Base-by-base conservation (phyloP, 495 filamentous ascomycete species). In the Penicillium crystallinum region DNA sequence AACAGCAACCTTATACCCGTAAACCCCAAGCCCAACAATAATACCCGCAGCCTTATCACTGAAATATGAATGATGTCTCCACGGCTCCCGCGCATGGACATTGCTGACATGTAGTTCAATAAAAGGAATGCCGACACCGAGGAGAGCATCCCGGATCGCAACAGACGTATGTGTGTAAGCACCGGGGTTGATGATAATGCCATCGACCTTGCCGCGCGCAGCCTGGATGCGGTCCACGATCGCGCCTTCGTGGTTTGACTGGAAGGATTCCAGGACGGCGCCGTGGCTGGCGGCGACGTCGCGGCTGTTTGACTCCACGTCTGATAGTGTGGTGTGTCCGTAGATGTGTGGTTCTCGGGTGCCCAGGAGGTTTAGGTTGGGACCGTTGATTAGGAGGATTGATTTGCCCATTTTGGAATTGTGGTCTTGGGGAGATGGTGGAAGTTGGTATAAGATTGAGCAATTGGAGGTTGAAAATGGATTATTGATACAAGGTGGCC, bases 351-450 rank as follows among this genome's bases (percentile, higher is more conserved):
- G 86, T 63, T 90, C 86, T 18, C 86, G 77, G 41, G 81, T 85
- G 29, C 84, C 86, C 45, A 89, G 79, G 57, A 90, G 84, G 73
- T 88, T 90, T 63, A 90, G 82, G 69, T 90, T 89, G n/a, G 84
- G 84, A 29, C 86, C 85, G 68, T 88, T 88, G 73, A 89, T 80
- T 49, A 88, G 80, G 70, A 89, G 84, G 67, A 89, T 81, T 41
- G 73, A 78, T 63, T 77, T 77, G 22, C 41, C 60, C 69, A 70
- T 70, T 57, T 55, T 66, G 44, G 4, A 9, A 48, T 45, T 57
- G 23, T 42, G 21, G 18, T 14, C 25, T 25, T 31, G 36, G 29
- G 29, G 3, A 2, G 11, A 17, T 15, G 7, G 15, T 10, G 22
- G 39, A n/a, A 2, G n/a, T 25, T 25, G 0, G 1, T 0, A 23